Evolutionary conservation across 768 basidiomycete species (phyloP), one percentile per base, ranked within the genome.

Genomic region (Boletus subcaerulescens): DNA sequence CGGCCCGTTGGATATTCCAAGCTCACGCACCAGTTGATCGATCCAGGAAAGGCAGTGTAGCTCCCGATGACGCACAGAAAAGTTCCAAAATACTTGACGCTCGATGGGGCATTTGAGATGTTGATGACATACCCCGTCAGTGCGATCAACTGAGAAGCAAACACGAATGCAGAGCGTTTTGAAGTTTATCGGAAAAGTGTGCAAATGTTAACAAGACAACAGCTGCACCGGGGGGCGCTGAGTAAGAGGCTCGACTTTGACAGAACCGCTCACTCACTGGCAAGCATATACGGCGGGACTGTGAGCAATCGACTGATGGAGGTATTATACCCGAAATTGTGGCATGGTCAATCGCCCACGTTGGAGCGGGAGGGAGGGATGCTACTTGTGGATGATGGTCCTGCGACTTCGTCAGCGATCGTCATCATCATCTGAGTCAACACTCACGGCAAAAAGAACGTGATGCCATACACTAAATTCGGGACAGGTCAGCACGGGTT

Each of bases 51-150:
- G 26, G n/a, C 50, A 11, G 50, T 6, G 14, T 52, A 52, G 26
- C 43, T 38, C 14, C 50, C 50, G 3, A 20, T 17, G 26, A 52
- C 43, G 26, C 50, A 52, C 18, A 52, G 26, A 45, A 36, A 52
- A 5, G 43, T 52, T 18, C 50, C 50, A 31, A 52, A 52, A 11
- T 52, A 52, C 50, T 52, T 52, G 50, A 52, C 26, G 15, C 43
- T 10, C 3, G 33, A 14, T 9, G 43, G n/a, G 3, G 36, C 26
- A 17, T 29, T 45, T 35, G 50, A 52, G 8, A 52, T 52, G 15
- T 52, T 52, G n/a, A 52, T 52, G 13, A 38, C 24, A 4, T 45
- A 52, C 29, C 50, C 50, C 13, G 11, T 17, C 14, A 45, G 24
- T 20, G 50, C n/a, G 10, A 38, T 38, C 13, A 52, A 20, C 10